Conservation (phyloP, 192 early-diverging fungal species). For the Phlyctochytrium bullatum region DNA sequence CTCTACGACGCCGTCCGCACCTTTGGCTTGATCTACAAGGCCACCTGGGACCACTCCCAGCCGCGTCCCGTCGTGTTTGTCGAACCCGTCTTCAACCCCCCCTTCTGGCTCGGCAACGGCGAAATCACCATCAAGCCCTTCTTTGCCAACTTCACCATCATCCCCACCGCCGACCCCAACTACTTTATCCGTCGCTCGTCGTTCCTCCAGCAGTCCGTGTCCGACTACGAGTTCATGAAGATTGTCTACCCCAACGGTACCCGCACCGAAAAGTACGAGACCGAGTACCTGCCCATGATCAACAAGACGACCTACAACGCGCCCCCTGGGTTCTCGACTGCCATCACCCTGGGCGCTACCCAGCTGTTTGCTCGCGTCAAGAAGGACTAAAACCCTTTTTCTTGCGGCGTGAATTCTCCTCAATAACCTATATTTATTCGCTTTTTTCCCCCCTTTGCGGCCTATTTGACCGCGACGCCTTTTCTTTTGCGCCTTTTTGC, state of each 20-base stretch:
- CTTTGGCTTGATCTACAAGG: constrained; percentile 9
- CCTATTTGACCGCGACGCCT: too few relatives aligned
- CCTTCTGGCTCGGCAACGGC: background rate
- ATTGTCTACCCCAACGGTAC: constrained; percentile 14
- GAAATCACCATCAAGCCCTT: background rate
- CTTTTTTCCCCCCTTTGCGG: too few relatives aligned
- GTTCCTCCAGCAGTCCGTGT: background rate
- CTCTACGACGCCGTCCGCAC: constrained; percentile 5
- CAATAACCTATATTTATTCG: too few relatives aligned
- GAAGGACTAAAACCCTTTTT: too few relatives aligned
- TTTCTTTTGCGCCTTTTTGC: too few relatives aligned
- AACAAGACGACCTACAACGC: too few relatives aligned
- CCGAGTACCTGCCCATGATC: constrained; percentile 1
- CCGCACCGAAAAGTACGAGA: background rate
- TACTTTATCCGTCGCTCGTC: background rate
- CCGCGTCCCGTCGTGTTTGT: too few relatives aligned
- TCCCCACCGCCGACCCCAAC: background rate
- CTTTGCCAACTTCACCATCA: constrained; percentile 4
- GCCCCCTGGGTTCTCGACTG: too few relatives aligned
- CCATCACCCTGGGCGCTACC: too few relatives aligned
- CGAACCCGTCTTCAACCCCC: background rate
- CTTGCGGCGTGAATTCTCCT: too few relatives aligned
- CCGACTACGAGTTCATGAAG: background rate
- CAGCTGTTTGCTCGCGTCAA: too few relatives aligned
- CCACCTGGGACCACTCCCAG: background rate